Percentiles rank a stretch among this genome's conserved stretches.
Conservation (phyloP, 1,284 basidiomycete species). For the Malassezia obtusa region DNA sequence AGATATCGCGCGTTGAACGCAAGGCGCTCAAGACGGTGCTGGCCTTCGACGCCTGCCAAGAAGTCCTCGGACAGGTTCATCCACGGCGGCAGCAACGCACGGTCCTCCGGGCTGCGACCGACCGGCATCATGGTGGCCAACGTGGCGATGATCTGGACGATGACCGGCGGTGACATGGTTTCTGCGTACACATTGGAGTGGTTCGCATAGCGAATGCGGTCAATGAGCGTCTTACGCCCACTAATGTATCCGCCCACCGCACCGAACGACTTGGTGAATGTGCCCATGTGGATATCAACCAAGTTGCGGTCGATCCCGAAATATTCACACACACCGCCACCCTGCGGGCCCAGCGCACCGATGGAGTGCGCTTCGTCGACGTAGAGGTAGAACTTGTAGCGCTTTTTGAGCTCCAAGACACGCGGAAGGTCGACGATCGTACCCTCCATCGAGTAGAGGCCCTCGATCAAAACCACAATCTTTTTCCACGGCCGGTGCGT, state of each 20-base stretch:
- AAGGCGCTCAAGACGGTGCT: slow-evolving; percentile 68
- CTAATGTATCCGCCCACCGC: slow-evolving; percentile 93
- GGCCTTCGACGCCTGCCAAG: slow-evolving; percentile 58
- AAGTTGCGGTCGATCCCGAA: slow-evolving; percentile 72
- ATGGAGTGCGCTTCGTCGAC: slow-evolving; percentile 97
- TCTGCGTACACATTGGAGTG: slow-evolving; percentile 83
- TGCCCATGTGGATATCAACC: slow-evolving; percentile 94
- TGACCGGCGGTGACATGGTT: slow-evolving; percentile 77
- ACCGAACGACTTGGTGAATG: slow-evolving; percentile 97
- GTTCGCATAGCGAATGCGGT: slow-evolving; percentile 69
- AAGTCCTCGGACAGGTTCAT: slow-evolving; percentile 33
- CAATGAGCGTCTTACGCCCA: slow-evolving; percentile 68
- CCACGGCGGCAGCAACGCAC: slow-evolving; percentile 39
- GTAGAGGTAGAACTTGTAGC: slow-evolving; percentile 97
- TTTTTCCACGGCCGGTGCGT: slow-evolving; percentile 98
- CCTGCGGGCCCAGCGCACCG: slow-evolving; percentile 84
- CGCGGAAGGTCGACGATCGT: slow-evolving; percentile 75
- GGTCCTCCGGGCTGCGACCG: slow-evolving; percentile 29
- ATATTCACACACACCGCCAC: slow-evolving; percentile 90
- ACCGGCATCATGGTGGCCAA: slow-evolving; percentile 93
- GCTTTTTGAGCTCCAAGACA: slow-evolving; percentile 77
- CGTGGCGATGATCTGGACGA: slow-evolving; percentile 80
- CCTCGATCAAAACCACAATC: slow-evolving; percentile 89
- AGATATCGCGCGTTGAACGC: slow-evolving; percentile 95
- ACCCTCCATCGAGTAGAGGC: slow-evolving; percentile 96